Conservation (phyloP, 371 early-diverging fungal species). For the Cokeromyces recurvatus region DNA sequence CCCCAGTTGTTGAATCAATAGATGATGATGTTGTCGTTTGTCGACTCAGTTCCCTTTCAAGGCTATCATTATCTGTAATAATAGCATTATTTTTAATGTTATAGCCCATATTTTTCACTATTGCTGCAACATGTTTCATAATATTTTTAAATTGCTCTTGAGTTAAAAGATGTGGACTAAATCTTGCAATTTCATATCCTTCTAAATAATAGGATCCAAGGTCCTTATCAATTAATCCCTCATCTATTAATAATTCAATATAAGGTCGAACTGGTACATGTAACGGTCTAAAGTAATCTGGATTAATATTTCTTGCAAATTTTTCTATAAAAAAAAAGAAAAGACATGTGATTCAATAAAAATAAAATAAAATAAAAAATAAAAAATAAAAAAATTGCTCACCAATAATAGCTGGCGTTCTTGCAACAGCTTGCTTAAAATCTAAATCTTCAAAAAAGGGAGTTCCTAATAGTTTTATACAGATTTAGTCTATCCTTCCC, state of each 20-base stretch:
- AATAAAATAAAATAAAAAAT: too few relatives aligned
- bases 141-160: constrained; percentile 38
- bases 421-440: constrained; percentile 59
- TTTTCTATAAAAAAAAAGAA: constrained; percentile 25
- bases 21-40: too few relatives aligned
- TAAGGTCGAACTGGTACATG: constrained; percentile 55
- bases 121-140: constrained; percentile 44
- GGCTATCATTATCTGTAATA: too few relatives aligned
- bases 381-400: background rate
- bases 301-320: constrained; percentile 43
- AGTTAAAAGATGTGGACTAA: constrained; percentile 32
- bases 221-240: constrained; percentile 37
- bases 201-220: constrained; percentile 48
- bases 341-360: too few relatives aligned
- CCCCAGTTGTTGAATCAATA: too few relatives aligned
- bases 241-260: constrained; percentile 49
- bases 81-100: constrained; percentile 12
- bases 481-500: too few relatives aligned
- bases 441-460: constrained; percentile 50
- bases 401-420: constrained; percentile 63
- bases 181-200: constrained; percentile 57
- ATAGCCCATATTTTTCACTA: constrained; percentile 43
- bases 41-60: too few relatives aligned
- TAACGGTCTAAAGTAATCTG: constrained; percentile 39
- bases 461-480: constrained; percentile 17